Evolutionary conservation across 73 alveolate genomes (phyloP).

Genomic region (Tetrahymena borealis): DNA sequence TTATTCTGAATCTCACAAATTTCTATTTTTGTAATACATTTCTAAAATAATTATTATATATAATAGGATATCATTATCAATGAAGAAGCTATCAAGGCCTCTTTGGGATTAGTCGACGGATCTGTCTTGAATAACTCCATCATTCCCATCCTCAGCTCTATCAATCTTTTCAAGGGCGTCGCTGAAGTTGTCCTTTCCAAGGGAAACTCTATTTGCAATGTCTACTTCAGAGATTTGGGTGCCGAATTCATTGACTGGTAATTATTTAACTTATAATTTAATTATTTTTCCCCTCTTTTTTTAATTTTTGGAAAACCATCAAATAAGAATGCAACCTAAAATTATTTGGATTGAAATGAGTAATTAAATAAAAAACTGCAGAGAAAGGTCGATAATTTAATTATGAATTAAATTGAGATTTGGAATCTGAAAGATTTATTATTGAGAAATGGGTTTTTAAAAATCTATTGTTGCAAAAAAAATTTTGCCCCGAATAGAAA

Average conservation of each 20-base stretch:
- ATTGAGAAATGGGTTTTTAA: too few species aligned
- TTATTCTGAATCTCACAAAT: neutral
- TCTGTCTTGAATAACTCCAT: neutral
- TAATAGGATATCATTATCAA: neutral
- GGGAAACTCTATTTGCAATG: neutral
- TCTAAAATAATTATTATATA: neutral
- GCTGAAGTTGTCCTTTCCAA: neutral
- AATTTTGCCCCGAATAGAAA: too few species aligned
- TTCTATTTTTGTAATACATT: neutral
- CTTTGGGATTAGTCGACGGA: neutral
- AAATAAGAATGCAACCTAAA: too few species aligned
- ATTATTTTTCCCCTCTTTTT: too few species aligned
- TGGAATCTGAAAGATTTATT: too few species aligned
- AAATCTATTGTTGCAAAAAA: too few species aligned
- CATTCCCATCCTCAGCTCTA: neutral
- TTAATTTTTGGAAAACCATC: too few species aligned
- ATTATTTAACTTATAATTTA: neutral
- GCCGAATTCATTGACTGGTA: neutral
- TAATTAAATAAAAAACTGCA: too few species aligned
- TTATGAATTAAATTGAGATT: too few species aligned
- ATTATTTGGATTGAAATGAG: too few species aligned
- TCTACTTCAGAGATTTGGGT: neutral
- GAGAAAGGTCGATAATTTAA: too few species aligned
- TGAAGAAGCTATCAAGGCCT: neutral
- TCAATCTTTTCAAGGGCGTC: neutral